Evolutionary conservation across 768 basidiomycete species (phyloP), one percentile per base, ranked within the genome.

Genomic region (Leccinum subtestaceum): DNA sequence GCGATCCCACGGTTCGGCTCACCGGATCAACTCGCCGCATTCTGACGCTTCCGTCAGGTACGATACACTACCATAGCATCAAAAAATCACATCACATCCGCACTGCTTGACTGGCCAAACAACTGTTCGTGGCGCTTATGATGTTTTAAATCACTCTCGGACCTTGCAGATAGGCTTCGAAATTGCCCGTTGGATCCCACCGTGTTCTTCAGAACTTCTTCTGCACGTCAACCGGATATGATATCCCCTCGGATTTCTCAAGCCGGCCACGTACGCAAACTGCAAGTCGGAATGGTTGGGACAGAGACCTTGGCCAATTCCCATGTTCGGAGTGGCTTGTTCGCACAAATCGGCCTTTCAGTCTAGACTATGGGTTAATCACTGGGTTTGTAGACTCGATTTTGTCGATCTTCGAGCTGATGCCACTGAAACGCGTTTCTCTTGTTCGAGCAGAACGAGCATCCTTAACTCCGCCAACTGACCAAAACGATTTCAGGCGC

Each of bases 181-280:
- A 12, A 32, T 36, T 31, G n/a, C 32, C 54, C 10, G 27, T 23
- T 23, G 43, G 27, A 52, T 40, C 36, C 15, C 48, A 25, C 25
- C 40, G 19, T 17, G n/a, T 21, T 43, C 40, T n/a, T 34, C 55
- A 21, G 19, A 32, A 52, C n/a, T 21, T 43, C 40, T n/a, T 34
- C 55, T 27, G 19, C 38, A 52, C n/a, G 10, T 38, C 57, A 53
- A 31, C 21, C 36, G 47, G 47, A 46, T 59, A 21, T 47, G 38
- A n/a, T 56, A 67, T 63, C 53, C 53, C 66, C 64, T 67, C 67
- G 64, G 59, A 43, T 48, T 69, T 69, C 67, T 53, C 67, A 68
- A 51, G 55, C 23, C 23, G 9, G 5, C n/a, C 38, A 38, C 27
- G 15, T 21, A 50, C 15, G 19, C 48, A 45, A 40, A 43, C 52